phyloP scores from a whole-genome alignment of 2,329 filamentous ascomycete genomes.

The Ophiostoma ulmi region DNA sequence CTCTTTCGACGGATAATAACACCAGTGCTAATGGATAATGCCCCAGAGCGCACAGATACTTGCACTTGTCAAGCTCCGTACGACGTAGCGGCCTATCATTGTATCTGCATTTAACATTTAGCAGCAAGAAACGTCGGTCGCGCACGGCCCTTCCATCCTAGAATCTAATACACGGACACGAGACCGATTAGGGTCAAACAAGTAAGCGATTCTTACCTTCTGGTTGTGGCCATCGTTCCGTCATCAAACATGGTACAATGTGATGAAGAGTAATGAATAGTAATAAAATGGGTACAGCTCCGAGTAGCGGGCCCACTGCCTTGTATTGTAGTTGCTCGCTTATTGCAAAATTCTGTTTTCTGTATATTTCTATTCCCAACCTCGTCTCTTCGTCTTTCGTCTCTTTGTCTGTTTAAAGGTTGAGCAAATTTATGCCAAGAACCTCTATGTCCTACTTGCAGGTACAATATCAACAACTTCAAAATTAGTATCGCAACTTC shows the following conservation, averaged over 20 bases:
- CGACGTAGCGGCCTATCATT: not conserved
- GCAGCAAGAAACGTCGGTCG: not conserved
- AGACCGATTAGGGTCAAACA: not conserved
- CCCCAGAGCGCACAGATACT: not conserved
- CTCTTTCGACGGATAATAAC: not conserved
- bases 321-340: not conserved
- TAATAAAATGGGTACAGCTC: not conserved
- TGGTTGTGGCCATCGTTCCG: constrained; percentile 2
- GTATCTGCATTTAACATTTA: not conserved
- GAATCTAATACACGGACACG: not conserved
- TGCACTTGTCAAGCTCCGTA: not conserved
- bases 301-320: not conserved
- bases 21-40: not conserved
- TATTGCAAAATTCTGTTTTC: not conserved
- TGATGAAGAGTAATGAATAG: not conserved
- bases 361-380: not conserved
- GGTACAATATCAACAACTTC: not conserved
- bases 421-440: not conserved
- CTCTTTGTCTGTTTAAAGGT: not conserved
- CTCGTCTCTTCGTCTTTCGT: not conserved
- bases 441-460: not conserved
- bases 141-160: not conserved
- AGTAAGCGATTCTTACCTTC: not conserved
- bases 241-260: not conserved
- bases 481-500: not conserved